Evolutionary conservation across 1,139 yeast genomes (phyloP).

Genomic region (Suhomyces wounanorum): DNA sequence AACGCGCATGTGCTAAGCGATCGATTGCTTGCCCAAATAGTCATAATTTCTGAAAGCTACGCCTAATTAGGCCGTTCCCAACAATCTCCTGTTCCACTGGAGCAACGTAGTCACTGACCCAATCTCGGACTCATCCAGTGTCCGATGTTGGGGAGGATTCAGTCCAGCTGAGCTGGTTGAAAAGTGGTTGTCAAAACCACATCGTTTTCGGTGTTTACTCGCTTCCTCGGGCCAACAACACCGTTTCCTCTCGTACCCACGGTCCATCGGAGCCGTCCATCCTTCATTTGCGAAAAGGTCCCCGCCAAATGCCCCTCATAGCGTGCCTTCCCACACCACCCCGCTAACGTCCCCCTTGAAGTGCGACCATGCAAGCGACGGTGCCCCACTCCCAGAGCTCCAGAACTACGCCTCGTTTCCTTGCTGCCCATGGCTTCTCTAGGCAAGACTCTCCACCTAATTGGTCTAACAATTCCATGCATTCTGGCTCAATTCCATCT

Average conservation of each 20-base stretch:
- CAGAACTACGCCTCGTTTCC: not conserved
- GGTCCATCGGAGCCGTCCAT: constrained; percentile 1
- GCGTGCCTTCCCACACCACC: not conserved
- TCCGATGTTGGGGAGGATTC: not conserved
- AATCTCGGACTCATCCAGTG: not conserved
- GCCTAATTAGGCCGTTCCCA: constrained; percentile 10
- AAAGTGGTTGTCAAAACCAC: not conserved
- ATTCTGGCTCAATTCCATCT: not conserved
- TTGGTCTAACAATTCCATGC: not conserved
- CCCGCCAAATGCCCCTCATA: not conserved
- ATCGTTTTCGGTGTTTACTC: not conserved
- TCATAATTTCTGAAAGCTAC: not conserved
- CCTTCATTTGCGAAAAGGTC: not conserved
- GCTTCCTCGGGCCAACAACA: not conserved
- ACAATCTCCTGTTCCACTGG: constrained; percentile 1
- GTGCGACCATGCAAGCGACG: not conserved
- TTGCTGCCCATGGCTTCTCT: not conserved
- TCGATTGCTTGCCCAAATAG: constrained; percentile 12
- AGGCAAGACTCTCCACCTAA: not conserved
- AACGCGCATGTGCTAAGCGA: constrained; percentile 13
- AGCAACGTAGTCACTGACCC: not conserved
- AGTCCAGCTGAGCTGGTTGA: not conserved
- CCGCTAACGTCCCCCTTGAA: not conserved
- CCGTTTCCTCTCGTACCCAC: not conserved
- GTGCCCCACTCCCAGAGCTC: not conserved